A percentile compares a stretch with the other conserved stretches of the same genome.
phyloP scores from a whole-genome alignment of 352 stramenopile species.

The Phytophthora ohioensis region DNA sequence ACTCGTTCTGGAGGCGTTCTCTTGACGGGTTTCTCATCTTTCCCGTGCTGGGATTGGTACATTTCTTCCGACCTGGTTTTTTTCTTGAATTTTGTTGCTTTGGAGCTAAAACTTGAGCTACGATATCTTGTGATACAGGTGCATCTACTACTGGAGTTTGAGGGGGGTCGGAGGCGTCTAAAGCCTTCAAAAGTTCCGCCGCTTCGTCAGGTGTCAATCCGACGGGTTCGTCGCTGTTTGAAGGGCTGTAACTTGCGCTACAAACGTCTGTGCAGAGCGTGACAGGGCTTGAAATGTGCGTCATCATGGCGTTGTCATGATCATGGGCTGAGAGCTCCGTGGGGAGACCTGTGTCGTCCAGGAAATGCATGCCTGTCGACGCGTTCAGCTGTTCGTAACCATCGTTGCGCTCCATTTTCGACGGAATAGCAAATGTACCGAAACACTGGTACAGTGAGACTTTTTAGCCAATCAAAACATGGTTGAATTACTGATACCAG shows the following conservation, averaged over 20 bases:
- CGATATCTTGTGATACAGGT: neutral
- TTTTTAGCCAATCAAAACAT: conserved; percentile 7
- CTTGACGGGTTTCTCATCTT: conserved; percentile 57
- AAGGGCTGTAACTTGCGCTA: conserved; percentile 25
- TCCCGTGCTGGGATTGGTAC: conserved; percentile 14
- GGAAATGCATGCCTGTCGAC: conserved; percentile 11
- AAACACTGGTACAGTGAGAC: neutral
- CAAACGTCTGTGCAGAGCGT: conserved; percentile 4
- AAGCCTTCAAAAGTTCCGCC: conserved; percentile 38
- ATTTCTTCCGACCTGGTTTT: conserved; percentile 33
- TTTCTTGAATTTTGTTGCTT: conserved; percentile 7
- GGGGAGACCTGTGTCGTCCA: conserved; percentile 7
- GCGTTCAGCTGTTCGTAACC: conserved; percentile 3
- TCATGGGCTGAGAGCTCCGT: neutral
- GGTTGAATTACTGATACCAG: conserved; percentile 7
- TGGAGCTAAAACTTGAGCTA: neutral
- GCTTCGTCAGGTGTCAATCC: conserved; percentile 45
- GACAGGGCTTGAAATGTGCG: conserved; percentile 3
- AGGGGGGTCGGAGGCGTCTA: conserved; percentile 29
- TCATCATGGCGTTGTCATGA: neutral
- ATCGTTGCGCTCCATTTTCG: conserved; percentile 18
- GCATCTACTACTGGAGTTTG: conserved; percentile 6
- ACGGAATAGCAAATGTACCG: conserved; percentile 14
- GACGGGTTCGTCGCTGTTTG: conserved; percentile 3
- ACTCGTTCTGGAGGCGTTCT: conserved; percentile 58